Percentiles rank a stretch among this genome's conserved stretches.
These are phyloP conservation scores for Echinosophora koreensis DNA, from an alignment of 306 rosid genomes.

Conservation along the genomic window DNA sequence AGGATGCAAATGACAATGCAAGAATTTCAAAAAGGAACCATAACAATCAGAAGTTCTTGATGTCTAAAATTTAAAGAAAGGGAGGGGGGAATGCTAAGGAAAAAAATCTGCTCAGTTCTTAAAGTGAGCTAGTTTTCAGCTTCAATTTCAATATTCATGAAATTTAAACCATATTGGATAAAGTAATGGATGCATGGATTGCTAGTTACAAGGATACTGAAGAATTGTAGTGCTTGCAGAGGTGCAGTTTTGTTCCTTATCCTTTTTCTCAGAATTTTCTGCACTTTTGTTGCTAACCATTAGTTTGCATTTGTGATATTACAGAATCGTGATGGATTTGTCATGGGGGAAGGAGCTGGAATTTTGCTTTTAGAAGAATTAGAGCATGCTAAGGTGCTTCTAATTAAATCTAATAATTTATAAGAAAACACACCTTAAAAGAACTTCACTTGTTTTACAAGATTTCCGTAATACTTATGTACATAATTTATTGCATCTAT, in stretches of 20 bases:
- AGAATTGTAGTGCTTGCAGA: constrained; percentile 3
- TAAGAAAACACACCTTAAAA: constrained; percentile 1
- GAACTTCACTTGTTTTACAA: constrained; percentile 15
- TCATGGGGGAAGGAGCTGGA: constrained; percentile 96
- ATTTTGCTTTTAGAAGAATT: constrained; percentile 86
- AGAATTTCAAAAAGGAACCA: constrained; percentile 21
- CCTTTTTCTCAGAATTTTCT: constrained; percentile 15
- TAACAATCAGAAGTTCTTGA: constrained; percentile 10
- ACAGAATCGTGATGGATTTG: constrained; percentile 96
- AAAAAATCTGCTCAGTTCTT: constrained; percentile 2
- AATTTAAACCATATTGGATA: constrained; percentile 26
- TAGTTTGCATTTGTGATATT: constrained; percentile 42
- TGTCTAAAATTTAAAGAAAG: constrained; percentile 2
- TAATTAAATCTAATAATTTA: constrained; percentile 13
- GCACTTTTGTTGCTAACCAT: constrained; percentile 46
- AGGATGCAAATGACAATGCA: not conserved
- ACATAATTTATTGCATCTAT: not conserved
- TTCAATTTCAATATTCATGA: not conserved
- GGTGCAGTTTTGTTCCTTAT: not conserved
- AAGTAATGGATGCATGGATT: constrained; percentile 6
- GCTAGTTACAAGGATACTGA: constrained; percentile 18
- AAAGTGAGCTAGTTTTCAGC: not conserved
- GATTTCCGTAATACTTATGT: constrained; percentile 15
- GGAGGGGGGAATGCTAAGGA: constrained; percentile 16
- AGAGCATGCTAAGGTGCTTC: constrained; percentile 88